Evolutionary conservation across 179 eudicot genomes (phyloP), one percentile per base, ranked within the genome.

Genomic region (Heliamphora pulchella): DNA sequence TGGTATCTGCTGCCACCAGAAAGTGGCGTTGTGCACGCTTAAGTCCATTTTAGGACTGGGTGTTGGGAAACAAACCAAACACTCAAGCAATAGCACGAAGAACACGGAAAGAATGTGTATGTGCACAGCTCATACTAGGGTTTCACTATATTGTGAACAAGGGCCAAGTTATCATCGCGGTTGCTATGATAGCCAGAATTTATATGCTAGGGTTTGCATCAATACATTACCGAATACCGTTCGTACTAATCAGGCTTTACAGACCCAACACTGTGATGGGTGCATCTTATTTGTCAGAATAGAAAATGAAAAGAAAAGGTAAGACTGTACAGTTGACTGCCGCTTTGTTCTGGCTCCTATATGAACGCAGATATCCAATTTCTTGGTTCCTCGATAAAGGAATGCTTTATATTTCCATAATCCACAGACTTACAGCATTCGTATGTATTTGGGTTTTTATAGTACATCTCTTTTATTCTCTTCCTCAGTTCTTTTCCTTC

Each of bases 401-500:
- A 75, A 76, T 59, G 78, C 11, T 46, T 17, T 59, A 9, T 44
- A 58, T 68, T 61, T n/a, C 69, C 41, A 53, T 0, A 8, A 44
- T 61, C 48, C 43, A 9, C 41, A 9, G 20, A 41, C 22, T n/a
- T 59, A 61, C 44, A 10, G 53, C 76, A 70, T 54, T 55, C 6
- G 15, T 14, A 47, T 63, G 4, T 14, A 7, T 54, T 15, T 71
- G 0, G 46, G 31, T 47, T 48, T 31, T 31, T 31, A 31, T 31
- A 31, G 46, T 41, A 48, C 67, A 1, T 3, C 65, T 44, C 22
- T 15, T 69, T 44, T 4, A 4, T 71, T 71, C 18, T 10, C 39
- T 5, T 57, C 65, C 65, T 31, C 22, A 50, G 55, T 54, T 74
- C 48, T 74, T 51, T 75, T 77, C 70, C 18, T 50, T 72, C 17